Evolutionary conservation across 2,329 filamentous ascomycete species (phyloP), one percentile per base, ranked within the genome.

Genomic region (Pyrenochaeta sp.): DNA sequence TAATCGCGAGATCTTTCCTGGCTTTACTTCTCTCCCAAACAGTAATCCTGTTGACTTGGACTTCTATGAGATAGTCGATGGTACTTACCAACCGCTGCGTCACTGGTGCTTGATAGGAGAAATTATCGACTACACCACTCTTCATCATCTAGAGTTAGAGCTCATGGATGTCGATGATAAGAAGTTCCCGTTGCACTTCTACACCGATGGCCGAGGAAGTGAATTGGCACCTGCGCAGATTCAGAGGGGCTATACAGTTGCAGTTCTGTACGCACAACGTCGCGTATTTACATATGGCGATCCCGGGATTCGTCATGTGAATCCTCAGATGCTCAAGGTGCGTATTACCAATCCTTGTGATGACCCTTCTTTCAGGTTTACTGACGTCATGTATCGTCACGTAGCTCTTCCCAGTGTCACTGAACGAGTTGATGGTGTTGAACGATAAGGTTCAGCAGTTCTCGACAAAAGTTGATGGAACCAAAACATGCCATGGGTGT

Each of bases 171-270:
- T 71, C 49, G 56, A 67, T 15, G 67, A 51, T 42, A 56, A 10
- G 40, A 67, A 28, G 27, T 52, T 74, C 57, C 68, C 66, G 25
- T 55, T 77, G 9, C 54, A 53, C 58, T 76, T 75, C 50, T 49
- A 73, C 55, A 75, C 71, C 8, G 39, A 68, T 57, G 42, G 55
- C 6, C 60, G 60, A 53, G 71, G 72, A 15, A 56, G 54, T 44
- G 72, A 76, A 63, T 49, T 74, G 12, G 48, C 46, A 22, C 30
- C n/a, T 28, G 37, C 36, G 25, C 43, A 62, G 39, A 56, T 65
- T 54, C 51, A 62, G 50, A 64, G 58, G 52, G 67, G 62, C 10
- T 59, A 67, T 56, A 68, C 67, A 13, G 66, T 68, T 48, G 61
- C 62, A 13, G 39, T 67, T 32, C 44, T 46, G 25, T 53, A 57